Evolutionary conservation across 2,329 filamentous ascomycete species (phyloP).

Genomic region (Pestalotiopsis sp.): DNA sequence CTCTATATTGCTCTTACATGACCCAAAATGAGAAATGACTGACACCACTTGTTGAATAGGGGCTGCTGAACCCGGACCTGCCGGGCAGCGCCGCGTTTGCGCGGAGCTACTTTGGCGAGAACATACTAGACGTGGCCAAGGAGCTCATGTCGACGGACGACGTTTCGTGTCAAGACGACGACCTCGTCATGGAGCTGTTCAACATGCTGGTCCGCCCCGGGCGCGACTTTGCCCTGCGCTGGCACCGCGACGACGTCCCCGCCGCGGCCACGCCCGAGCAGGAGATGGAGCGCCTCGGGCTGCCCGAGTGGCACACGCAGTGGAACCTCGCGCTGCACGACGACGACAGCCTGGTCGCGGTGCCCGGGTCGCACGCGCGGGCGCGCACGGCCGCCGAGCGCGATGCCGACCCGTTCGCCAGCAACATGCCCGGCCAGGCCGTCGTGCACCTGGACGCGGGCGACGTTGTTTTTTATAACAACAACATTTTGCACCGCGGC

Average conservation of each 20-base stretch:
- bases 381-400: conserved; percentile 73
- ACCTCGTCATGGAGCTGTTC: conserved; percentile 84
- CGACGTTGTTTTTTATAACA: conserved; percentile 87
- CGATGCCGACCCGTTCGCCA: conserved; percentile 65
- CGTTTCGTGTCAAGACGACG: conserved; percentile 41
- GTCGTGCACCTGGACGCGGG: conserved; percentile 70
- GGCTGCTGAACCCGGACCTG: conserved; percentile 76
- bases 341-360: conserved; percentile 73
- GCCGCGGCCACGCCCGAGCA: conserved; percentile 66
- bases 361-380: conserved; percentile 76
- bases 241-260: conserved; percentile 85
- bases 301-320: conserved; percentile 75
- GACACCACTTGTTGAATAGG: conserved; percentile 32
- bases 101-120: conserved; percentile 70
- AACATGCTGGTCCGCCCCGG: conserved; percentile 82
- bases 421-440: conserved; percentile 63
- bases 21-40: too few relatives aligned
- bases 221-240: conserved; percentile 71
- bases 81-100: conserved; percentile 65
- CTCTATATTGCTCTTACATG: too few relatives aligned
- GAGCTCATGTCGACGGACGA: conserved; percentile 56
- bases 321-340: conserved; percentile 81
- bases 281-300: conserved; percentile 62
- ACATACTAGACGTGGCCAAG: conserved; percentile 64
- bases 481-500: conserved; percentile 81